Evolutionary conservation across 1,139 yeast species (phyloP).

Genomic region (Hanseniaspora uvarum): DNA sequence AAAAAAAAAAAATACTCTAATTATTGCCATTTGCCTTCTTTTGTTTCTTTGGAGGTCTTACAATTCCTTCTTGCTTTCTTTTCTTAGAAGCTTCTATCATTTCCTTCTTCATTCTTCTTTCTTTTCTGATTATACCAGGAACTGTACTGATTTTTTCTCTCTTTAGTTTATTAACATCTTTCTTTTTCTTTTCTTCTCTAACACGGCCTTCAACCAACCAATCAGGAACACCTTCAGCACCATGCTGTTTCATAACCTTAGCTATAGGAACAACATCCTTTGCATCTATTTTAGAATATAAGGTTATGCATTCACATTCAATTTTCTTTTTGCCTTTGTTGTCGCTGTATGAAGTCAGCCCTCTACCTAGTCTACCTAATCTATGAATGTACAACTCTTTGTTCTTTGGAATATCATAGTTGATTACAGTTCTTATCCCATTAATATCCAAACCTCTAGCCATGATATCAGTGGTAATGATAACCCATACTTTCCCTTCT

Average conservation of each 20-base stretch:
- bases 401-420: conserved; percentile 90
- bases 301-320: conserved; percentile 42
- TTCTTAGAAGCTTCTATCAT: conserved; percentile 75
- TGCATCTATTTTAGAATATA: conserved; percentile 83
- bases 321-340: conserved; percentile 51
- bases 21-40: not conserved
- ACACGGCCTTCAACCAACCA: conserved; percentile 83
- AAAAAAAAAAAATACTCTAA: not conserved
- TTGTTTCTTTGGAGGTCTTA: conserved; percentile 5
- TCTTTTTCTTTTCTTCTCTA: conserved; percentile 52
- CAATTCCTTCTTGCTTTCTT: conserved; percentile 34
- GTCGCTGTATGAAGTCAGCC: conserved; percentile 38
- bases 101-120: conserved; percentile 52
- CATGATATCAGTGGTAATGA: conserved; percentile 90
- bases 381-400: conserved; percentile 96
- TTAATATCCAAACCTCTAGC: conserved; percentile 96
- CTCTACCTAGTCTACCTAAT: conserved; percentile 98
- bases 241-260: conserved; percentile 91
- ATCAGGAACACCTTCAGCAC: conserved; percentile 49
- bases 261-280: conserved; percentile 69
- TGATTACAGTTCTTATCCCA: conserved; percentile 87
- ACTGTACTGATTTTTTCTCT: conserved; percentile 79
- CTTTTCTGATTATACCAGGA: conserved; percentile 56
- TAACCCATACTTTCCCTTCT: conserved; percentile 87
- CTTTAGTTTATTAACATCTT: conserved; percentile 41